phyloP scores from a whole-genome alignment of 352 stramenopile species.

The Achlya hypogyna region DNA sequence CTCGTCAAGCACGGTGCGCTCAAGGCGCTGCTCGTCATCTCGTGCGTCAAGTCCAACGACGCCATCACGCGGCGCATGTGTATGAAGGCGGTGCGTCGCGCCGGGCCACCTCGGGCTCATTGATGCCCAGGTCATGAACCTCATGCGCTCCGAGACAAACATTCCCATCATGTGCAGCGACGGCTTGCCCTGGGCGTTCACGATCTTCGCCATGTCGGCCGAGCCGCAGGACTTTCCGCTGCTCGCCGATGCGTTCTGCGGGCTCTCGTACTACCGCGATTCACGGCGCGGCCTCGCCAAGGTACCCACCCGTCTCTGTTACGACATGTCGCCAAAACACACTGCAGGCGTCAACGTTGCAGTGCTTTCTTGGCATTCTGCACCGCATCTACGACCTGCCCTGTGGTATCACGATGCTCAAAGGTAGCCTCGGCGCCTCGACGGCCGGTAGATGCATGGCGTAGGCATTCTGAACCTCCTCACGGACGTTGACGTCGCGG shows the following conservation, averaged over 20 bases:
- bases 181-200: slow-evolving; percentile 59
- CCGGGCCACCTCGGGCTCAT: background rate
- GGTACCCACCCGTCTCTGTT: background rate
- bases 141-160: slow-evolving; percentile 37
- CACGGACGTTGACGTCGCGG: slow-evolving; percentile 3
- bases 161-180: slow-evolving; percentile 58
- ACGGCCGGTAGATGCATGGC: background rate
- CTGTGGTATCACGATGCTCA: slow-evolving; percentile 12
- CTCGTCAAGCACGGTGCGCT: slow-evolving; percentile 84
- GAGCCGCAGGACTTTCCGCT: slow-evolving; percentile 50
- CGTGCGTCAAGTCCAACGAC: slow-evolving; percentile 76
- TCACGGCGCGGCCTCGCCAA: slow-evolving; percentile 44
- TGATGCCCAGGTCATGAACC: slow-evolving; percentile 35
- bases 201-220: slow-evolving; percentile 45
- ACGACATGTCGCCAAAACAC: background rate
- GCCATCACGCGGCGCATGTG: slow-evolving; percentile 61
- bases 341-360: slow-evolving; percentile 8
- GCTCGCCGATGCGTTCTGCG: slow-evolving; percentile 54
- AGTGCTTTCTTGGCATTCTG: slow-evolving; percentile 14
- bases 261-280: slow-evolving; percentile 39
- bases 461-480: slow-evolving; percentile 19
- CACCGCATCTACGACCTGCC: slow-evolving; percentile 17
- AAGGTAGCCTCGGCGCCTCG: background rate
- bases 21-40: slow-evolving; percentile 77
- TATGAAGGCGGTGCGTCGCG: slow-evolving; percentile 47